Percentiles rank a stretch among this genome's conserved stretches.
Evolutionary conservation across 1,284 basidiomycete genomes (phyloP).

Genomic region (Trametes pubescens): DNA sequence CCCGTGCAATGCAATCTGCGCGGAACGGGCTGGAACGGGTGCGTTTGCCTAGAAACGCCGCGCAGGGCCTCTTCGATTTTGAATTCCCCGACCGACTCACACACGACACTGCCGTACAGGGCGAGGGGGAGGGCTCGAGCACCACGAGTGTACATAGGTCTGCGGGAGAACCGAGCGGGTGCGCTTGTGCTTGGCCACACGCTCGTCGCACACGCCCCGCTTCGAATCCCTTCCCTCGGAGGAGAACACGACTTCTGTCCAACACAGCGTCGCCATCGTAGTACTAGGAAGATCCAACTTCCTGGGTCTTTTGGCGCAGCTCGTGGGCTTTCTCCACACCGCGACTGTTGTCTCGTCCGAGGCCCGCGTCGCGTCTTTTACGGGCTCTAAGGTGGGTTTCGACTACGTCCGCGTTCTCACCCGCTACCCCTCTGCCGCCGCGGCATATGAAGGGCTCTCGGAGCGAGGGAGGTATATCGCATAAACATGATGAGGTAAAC

Average conservation of each 20-base stretch:
- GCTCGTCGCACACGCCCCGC: neutral
- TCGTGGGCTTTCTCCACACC: neutral
- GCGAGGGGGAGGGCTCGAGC: neutral
- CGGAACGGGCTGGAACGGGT: too few species aligned
- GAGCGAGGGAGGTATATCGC: conserved; percentile 34
- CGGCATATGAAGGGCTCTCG: conserved; percentile 32
- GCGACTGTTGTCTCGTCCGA: neutral
- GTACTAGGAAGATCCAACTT: conserved; percentile 4
- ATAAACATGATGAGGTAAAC: conserved; percentile 19
- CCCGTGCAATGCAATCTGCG: too few species aligned
- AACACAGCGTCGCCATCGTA: conserved; percentile 6
- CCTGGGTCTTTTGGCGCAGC: conserved; percentile 3
- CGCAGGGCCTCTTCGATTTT: too few species aligned
- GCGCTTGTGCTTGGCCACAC: neutral
- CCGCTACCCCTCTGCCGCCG: conserved; percentile 32
- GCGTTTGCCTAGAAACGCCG: too few species aligned
- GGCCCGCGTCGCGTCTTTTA: conserved; percentile 6
- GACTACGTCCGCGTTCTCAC: conserved; percentile 9
- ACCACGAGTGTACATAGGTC: neutral
- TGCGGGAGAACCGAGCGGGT: neutral
- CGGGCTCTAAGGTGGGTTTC: conserved; percentile 5
- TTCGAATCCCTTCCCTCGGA: neutral
- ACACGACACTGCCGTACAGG: too few species aligned
- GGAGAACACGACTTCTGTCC: neutral
- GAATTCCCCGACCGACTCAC: too few species aligned